A percentile compares a stretch with the other conserved stretches of the same genome.
phyloP scores from a whole-genome alignment of 306 rosid species.

The Sindora glabra region DNA sequence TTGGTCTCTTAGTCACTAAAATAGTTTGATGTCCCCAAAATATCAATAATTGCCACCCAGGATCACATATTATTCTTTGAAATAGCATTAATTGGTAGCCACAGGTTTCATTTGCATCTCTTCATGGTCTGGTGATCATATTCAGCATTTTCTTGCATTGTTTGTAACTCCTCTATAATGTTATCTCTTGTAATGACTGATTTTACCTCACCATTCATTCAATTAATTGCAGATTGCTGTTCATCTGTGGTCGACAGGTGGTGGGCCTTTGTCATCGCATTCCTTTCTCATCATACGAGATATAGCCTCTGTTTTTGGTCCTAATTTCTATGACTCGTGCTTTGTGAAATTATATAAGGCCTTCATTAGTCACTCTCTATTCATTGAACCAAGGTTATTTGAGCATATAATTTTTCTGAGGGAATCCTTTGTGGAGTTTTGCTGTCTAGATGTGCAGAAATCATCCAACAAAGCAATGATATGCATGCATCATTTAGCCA shows the following conservation, averaged over 20 bases:
- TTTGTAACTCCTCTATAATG: background rate
- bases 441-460: constrained; percentile 65
- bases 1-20: too few relatives aligned
- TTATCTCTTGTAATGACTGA: background rate
- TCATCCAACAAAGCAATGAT: constrained; percentile 54
- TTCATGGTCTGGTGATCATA: background rate
- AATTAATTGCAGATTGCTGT: constrained; percentile 64
- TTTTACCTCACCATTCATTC: constrained; percentile 14
- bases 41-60: too few relatives aligned
- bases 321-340: constrained; percentile 68
- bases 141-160: background rate
- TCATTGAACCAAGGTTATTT: constrained; percentile 42
- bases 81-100: too few relatives aligned
- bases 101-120: constrained; percentile 1
- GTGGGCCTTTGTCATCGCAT: constrained; percentile 50
- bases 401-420: constrained; percentile 53
- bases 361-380: constrained; percentile 55
- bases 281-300: constrained; percentile 65
- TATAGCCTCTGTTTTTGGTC: constrained; percentile 44
- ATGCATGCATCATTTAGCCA: constrained; percentile 51
- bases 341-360: constrained; percentile 67
- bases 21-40: too few relatives aligned
- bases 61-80: too few relatives aligned
- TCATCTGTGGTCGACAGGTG: constrained; percentile 85
- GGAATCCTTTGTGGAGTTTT: constrained; percentile 74